Percentiles rank a stretch among this genome's conserved stretches.
These are phyloP conservation scores for Nicotiana undulata DNA, from an alignment of 257 asterid genomes.

Conservation along the genomic window DNA sequence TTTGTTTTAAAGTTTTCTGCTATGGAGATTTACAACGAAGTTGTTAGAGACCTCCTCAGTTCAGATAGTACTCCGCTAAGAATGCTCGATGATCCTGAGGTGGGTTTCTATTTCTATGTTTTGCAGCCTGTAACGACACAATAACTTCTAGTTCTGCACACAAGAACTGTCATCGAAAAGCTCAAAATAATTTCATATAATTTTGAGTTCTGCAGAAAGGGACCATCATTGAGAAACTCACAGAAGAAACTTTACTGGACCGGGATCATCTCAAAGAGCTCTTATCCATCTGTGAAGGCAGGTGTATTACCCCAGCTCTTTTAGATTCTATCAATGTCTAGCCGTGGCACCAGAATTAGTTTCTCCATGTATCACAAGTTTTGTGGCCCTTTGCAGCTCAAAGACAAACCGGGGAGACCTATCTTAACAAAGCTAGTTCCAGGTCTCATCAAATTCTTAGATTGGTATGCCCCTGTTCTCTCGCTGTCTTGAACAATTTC, in stretches of 20 bases:
- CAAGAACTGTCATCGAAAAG: background rate
- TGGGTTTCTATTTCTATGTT: constrained; percentile 33
- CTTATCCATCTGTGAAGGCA: constrained; percentile 84
- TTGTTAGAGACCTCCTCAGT: constrained; percentile 89
- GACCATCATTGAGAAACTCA: constrained; percentile 84
- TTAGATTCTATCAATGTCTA: background rate
- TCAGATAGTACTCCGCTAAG: constrained; percentile 72
- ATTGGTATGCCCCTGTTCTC: constrained; percentile 44
- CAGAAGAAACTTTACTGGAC: constrained; percentile 91
- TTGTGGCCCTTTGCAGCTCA: constrained; percentile 45
- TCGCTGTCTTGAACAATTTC: background rate
- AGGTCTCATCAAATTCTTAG: constrained; percentile 99
- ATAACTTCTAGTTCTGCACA: background rate
- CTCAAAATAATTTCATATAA: constrained; percentile 4
- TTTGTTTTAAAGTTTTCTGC: constrained; percentile 91
- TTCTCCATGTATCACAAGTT: background rate
- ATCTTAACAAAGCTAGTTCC: constrained; percentile 85
- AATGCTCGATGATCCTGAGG: constrained; percentile 97
- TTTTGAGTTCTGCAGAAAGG: constrained; percentile 57
- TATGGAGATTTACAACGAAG: constrained; percentile 94
- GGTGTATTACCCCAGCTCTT: constrained; percentile 3
- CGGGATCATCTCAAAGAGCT: constrained; percentile 86
- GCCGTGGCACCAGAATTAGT: background rate
- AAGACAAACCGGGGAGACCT: constrained; percentile 90
- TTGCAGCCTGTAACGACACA: background rate